These are phyloP conservation scores for Panicum virgatum DNA, from an alignment of 202 grass and related monocot genomes.

Conservation along the genomic window DNA sequence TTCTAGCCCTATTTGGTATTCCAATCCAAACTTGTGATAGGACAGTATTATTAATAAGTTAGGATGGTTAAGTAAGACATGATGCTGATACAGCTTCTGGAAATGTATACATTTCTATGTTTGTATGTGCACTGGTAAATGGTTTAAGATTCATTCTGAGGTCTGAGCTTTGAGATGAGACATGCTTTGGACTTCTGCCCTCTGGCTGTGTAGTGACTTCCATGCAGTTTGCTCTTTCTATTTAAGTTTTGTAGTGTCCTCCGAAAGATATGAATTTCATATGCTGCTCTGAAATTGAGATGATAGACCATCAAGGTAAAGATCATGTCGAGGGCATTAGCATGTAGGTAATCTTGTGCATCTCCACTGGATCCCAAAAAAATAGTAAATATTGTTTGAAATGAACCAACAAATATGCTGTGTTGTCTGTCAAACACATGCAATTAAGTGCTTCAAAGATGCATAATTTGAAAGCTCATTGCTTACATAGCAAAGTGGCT, in stretches of 20 bases:
- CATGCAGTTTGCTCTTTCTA: not conserved
- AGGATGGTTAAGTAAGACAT: not conserved
- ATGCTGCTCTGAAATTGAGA: not conserved
- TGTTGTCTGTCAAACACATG: not conserved
- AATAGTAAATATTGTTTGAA: not conserved
- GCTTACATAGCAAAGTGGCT: constrained; percentile 13
- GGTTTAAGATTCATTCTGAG: not conserved
- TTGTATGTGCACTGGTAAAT: not conserved
- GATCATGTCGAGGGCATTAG: not conserved
- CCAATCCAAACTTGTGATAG: constrained; percentile 2
- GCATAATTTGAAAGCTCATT: not conserved
- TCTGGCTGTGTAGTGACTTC: not conserved
- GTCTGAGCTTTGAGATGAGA: not conserved
- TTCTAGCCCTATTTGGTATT: not conserved
- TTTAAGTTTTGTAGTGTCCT: not conserved
- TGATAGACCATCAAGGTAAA: not conserved
- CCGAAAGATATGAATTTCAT: not conserved
- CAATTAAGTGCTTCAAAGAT: constrained; percentile 2
- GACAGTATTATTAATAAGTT: not conserved
- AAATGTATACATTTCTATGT: not conserved
- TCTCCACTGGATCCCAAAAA: not conserved
- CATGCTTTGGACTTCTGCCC: not conserved
- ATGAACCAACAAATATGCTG: not conserved
- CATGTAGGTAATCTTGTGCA: not conserved
- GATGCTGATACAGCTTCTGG: not conserved